A percentile compares a stretch with the other conserved stretches of the same genome.
These are phyloP conservation scores for Catharanthus roseus DNA, from an alignment of 257 asterid species.

Conservation along the genomic window DNA sequence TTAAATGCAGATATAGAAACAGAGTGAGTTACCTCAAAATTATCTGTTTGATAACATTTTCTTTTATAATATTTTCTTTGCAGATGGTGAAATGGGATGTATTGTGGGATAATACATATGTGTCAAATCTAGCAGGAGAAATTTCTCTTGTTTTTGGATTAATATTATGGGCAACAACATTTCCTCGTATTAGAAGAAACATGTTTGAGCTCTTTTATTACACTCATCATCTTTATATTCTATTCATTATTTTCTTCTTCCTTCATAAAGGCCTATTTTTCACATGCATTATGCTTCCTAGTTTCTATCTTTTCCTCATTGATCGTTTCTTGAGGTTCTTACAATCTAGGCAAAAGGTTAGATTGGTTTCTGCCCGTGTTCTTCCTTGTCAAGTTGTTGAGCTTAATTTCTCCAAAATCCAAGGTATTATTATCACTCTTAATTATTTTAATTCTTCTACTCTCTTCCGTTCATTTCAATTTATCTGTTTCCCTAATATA, in stretches of 20 bases:
- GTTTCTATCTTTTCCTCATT: constrained; percentile 69
- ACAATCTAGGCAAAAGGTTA: constrained; percentile 58
- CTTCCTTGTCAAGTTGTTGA: constrained; percentile 61
- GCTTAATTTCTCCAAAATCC: constrained; percentile 76
- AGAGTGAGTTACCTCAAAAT: too few relatives aligned
- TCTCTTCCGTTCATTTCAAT: too few relatives aligned
- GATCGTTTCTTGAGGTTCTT: constrained; percentile 81
- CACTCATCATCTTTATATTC: constrained; percentile 83
- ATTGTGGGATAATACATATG: constrained; percentile 42
- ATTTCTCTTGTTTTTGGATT: constrained; percentile 58
- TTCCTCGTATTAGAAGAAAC: constrained; percentile 61
- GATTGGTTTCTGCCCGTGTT: constrained; percentile 57
- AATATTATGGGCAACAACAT: constrained; percentile 60
- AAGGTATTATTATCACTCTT: constrained; percentile 27
- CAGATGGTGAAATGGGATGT: constrained; percentile 83
- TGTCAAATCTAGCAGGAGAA: constrained; percentile 89
- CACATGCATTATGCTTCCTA: constrained; percentile 89
- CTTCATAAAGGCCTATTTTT: constrained; percentile 77
- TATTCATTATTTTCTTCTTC: constrained; percentile 69
- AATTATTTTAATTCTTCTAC: too few relatives aligned
- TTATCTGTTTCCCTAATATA: too few relatives aligned
- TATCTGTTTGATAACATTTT: too few relatives aligned
- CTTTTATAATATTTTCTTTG: too few relatives aligned
- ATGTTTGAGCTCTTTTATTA: constrained; percentile 78
- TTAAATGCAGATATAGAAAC: too few relatives aligned